Evolutionary conservation across 352 stramenopile species (phyloP), one percentile per base, ranked within the genome.

Genomic region (Phytopythium litorale): DNA sequence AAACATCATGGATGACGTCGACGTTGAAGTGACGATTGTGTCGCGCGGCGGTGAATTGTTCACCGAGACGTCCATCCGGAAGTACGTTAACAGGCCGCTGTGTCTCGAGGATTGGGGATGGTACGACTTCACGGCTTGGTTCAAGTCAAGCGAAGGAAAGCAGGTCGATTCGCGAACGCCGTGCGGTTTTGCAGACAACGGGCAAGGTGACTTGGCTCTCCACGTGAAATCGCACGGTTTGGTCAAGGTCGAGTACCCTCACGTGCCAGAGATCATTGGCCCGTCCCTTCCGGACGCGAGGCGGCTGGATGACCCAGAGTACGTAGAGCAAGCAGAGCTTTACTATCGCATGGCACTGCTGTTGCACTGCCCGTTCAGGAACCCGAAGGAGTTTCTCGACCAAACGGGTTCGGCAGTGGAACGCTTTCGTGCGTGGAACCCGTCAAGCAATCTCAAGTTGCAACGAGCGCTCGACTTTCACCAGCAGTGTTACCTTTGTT

Each of bases 121-220:
- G 60, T 74, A 71, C 18, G 63, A 74, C 18, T 71, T 60, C 33
- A 66, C 56, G 16, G 56, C 46, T 16, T 68, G 67, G 56, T 67
- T 68, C 18, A 42, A 33, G 18, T 19, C 21, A 38, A 38, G 33
- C 33, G 11, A 6, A 38, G 11, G 6, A 6, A 38, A 38, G 33
- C 33, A 38, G 6, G 6, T 11, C 6, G 11, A 11, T 38, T 38
- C 33, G 33, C 6, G 6, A 38, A 11, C 11, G 6, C 11, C 33
- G 11, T 38, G 33, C 33, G 33, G 11, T 11, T 38, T 38, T 38
- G 33, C 6, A 11, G 11, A 11, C 33, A 38, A 38, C 33, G 11
- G 33, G 6, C 33, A 38, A 6, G 11, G 11, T 11, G 33, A 38
- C 33, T 11, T 11, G 6, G 11, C 33, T 11, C 33, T 11, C 5